Evolutionary conservation across 202 grass and related monocot species (phyloP), one percentile per base, ranked within the genome.

Genomic region (Cymbopogon flexuosus): DNA sequence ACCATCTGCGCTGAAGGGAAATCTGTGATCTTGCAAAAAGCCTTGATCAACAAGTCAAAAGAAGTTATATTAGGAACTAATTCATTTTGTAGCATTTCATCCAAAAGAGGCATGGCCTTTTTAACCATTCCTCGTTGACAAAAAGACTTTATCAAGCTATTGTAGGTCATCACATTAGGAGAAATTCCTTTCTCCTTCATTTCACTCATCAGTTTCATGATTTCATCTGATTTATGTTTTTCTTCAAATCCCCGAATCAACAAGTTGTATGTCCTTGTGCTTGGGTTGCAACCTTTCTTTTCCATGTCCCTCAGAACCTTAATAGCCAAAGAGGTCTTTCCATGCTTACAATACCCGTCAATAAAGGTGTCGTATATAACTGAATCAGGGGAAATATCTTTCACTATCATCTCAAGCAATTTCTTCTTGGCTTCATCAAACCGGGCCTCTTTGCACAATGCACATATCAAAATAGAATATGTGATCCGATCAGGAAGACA

Each of bases 271-370:
- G 95, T 89, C 77, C 88, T 94, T 85, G 87, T 85, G 79, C 82
- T 93, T 84, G 90, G 95, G 13, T 84, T 91, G 78, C 86, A 94
- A 51, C 90, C 79, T 86, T 89, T 98, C 81, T 89, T 98, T 70
- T 93, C 92, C 95, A 98, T 98, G 64, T 94, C 95, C 43, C 86
- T 94, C 57, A 98, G 75, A 73, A 94, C 95, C 76, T 92, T 98
- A 84, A 81, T 85, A 88, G 95, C 92, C 24, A 79, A 86, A 31
- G 88, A 84, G 14, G 90, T 87, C 82, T 91, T 98, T 52, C 92
- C 95, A 33, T 94, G 88, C 76, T 82, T 89, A 76, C 95, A 98
- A 72, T 89, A 98, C 22, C 84, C 77, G n/a, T 87, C 82, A 84
- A 98, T 84, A 83, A 98, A 98, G 49, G 79, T 93, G 68, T 94